Base-by-base conservation (phyloP, 2,329 filamentous ascomycete genomes). In the Fusarium sp. region DNA sequence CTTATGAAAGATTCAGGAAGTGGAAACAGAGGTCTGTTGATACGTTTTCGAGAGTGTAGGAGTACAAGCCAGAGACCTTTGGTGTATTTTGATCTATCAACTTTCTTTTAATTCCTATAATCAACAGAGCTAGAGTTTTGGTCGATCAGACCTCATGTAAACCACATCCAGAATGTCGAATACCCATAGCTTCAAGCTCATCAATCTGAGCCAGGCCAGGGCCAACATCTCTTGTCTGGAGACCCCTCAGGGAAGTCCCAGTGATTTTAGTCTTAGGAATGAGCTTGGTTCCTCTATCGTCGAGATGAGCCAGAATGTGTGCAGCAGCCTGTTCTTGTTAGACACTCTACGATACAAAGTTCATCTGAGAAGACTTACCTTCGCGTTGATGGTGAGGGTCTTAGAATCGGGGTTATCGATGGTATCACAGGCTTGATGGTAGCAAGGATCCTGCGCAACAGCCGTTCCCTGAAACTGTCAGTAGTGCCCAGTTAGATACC, bases 241-340 rank as follows among this genome's bases (percentile, higher is more conserved):
- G 73, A 26, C 21, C 60, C 38, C 53, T 64, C 4, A 70, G 47
- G 1, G 39, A 58, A 12, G 41, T 9, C 3, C 63, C 69, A 26
- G 38, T 72, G 11, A 74, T 66, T 23, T 64, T 66, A 1, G 58
- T 66, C 63, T 76, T 76, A 55, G 74, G 74, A 13, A 76, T 76
- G 15, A 76, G 50, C 42, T 70, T 63, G 2, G 70, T 66, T 23
- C 74, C 74, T 38, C 69, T 58, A 4, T 72, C 60, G 6, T 74
- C 69, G 1, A 76, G 74, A 4, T 68, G 62, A 8, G 71, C 48
- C 12, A 76, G 11, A 79, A 83, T 80, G 63, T 84, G 80, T 4
- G 86, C 88, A 55, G 88, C 87, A 41, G 80, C 69, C 68, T 70
- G 1, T 8, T 3, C 3, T 3, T 7, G n/a, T 70, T 24, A 69